Evolutionary conservation across 495 filamentous ascomycete genomes (phyloP).

Genomic region (Stereocaulon alpinum): DNA sequence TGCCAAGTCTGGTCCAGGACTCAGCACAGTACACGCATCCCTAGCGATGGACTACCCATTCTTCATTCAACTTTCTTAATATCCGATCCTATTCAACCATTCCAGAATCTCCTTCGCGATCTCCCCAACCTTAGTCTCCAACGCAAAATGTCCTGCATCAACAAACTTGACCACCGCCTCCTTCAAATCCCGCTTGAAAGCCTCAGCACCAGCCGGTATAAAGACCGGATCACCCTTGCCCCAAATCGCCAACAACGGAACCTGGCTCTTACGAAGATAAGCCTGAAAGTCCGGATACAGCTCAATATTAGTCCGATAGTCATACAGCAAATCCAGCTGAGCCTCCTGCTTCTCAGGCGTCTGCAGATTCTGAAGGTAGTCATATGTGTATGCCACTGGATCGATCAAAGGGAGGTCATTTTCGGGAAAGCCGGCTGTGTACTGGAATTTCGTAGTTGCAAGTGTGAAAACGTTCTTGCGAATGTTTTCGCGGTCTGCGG

Average conservation of each 20-base stretch:
- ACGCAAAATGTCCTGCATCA: constrained; percentile 54
- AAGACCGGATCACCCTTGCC: constrained; percentile 53
- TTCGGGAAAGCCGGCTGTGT: constrained; percentile 35
- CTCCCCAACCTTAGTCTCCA: constrained; percentile 42
- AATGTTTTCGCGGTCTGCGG: constrained; percentile 32
- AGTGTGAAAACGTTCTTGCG: constrained; percentile 32
- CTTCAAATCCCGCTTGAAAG: constrained; percentile 45
- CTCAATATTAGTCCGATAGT: constrained; percentile 45
- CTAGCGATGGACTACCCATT: no score
- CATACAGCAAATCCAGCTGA: constrained; percentile 48
- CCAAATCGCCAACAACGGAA: constrained; percentile 52
- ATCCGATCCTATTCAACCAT: constrained; percentile 14
- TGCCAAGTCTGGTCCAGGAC: no score
- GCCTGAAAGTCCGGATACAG: constrained; percentile 51
- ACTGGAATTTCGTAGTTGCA: constrained; percentile 45
- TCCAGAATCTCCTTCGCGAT: constrained; percentile 39
- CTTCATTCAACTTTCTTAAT: no score
- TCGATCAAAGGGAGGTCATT: constrained; percentile 29
- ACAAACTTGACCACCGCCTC: constrained; percentile 41
- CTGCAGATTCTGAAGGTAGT: constrained; percentile 39
- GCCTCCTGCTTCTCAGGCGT: constrained; percentile 43
- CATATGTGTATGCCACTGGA: constrained; percentile 42
- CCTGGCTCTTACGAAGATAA: constrained; percentile 42
- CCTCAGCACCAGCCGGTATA: constrained; percentile 46
- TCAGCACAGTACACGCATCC: no score